These are phyloP conservation scores for Verbascum thapsus DNA, from an alignment of 257 asterid genomes.

Conservation along the genomic window DNA sequence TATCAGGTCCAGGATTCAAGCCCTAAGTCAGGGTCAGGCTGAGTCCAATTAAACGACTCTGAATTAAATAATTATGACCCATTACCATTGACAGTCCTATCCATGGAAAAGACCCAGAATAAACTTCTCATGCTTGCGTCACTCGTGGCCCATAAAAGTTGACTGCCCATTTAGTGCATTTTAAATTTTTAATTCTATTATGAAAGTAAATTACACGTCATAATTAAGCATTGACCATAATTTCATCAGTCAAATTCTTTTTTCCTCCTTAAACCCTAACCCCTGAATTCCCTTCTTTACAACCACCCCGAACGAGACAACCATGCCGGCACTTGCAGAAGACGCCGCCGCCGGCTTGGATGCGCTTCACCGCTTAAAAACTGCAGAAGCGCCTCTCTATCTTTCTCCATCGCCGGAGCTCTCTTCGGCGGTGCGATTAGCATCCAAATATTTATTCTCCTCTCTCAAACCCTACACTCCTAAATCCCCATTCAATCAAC, in stretches of 20 bases:
- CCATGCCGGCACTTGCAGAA: constrained; percentile 35
- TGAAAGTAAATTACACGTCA: too few species aligned
- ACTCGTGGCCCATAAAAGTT: too few species aligned
- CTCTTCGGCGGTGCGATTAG: constrained; percentile 67
- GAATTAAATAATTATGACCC: too few species aligned
- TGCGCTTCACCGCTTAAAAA: constrained; percentile 58
- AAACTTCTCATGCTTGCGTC: too few species aligned
- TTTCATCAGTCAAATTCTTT: not conserved
- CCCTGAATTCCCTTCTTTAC: constrained; percentile 28
- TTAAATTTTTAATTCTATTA: too few species aligned
- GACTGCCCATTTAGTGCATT: too few species aligned
- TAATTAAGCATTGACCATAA: too few species aligned
- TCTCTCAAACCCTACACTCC: constrained; percentile 63
- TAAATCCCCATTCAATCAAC: constrained; percentile 57
- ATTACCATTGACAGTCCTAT: too few species aligned
- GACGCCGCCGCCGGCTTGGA: constrained; percentile 36
- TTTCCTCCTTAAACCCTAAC: constrained; percentile 38
- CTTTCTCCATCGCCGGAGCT: constrained; percentile 73
- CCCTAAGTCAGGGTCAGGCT: too few species aligned
- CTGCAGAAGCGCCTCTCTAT: constrained; percentile 64
- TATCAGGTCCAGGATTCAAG: too few species aligned
- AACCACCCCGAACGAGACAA: constrained; percentile 22
- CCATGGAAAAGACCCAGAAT: too few species aligned
- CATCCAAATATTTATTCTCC: constrained; percentile 58
- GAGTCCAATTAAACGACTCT: too few species aligned